Conservation (phyloP, 768 basidiomycete genomes). For the Naganishia vishniacii region DNA sequence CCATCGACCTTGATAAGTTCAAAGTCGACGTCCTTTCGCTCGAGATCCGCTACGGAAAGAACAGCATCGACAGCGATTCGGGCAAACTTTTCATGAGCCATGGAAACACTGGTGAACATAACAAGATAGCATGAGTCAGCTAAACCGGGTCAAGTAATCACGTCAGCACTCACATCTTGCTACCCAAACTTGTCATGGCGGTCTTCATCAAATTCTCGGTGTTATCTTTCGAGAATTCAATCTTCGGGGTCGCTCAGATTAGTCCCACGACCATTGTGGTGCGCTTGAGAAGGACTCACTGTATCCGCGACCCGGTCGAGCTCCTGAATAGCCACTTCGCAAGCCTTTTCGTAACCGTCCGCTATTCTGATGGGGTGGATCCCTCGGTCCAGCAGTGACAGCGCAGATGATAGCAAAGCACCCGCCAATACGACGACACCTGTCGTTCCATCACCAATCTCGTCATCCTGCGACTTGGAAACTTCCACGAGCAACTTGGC, state of each 20-base stretch:
- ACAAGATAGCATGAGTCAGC: conserved; percentile 1
- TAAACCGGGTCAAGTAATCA: too few species aligned
- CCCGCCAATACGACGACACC: conserved; percentile 99
- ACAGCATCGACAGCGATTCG: conserved; percentile 98
- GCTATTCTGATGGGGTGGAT: conserved; percentile 98
- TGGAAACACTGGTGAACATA: conserved; percentile 77
- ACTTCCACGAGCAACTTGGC: conserved; percentile 87
- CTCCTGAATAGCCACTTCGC: conserved; percentile 79
- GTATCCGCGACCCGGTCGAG: conserved; percentile 85
- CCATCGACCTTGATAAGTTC: conserved; percentile 99
- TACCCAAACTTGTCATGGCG: conserved; percentile 91
- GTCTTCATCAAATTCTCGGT: conserved; percentile 86
- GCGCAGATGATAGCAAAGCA: conserved; percentile 87
- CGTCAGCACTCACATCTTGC: conserved; percentile 73
- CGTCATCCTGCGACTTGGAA: conserved; percentile 97
- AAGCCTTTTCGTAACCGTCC: conserved; percentile 95
- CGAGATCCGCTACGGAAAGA: conserved; percentile 85
- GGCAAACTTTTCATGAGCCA: conserved; percentile 90
- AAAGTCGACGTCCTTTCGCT: conserved; percentile 89
- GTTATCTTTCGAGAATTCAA: conserved; percentile 74
- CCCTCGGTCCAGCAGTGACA: conserved; percentile 94
- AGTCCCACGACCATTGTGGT: too few species aligned
- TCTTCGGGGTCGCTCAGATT: too few species aligned
- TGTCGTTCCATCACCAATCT: conserved; percentile 98
- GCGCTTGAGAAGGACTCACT: too few species aligned